Conservation (phyloP, 2,329 filamentous ascomycete species). For the Penicillium sp. region DNA sequence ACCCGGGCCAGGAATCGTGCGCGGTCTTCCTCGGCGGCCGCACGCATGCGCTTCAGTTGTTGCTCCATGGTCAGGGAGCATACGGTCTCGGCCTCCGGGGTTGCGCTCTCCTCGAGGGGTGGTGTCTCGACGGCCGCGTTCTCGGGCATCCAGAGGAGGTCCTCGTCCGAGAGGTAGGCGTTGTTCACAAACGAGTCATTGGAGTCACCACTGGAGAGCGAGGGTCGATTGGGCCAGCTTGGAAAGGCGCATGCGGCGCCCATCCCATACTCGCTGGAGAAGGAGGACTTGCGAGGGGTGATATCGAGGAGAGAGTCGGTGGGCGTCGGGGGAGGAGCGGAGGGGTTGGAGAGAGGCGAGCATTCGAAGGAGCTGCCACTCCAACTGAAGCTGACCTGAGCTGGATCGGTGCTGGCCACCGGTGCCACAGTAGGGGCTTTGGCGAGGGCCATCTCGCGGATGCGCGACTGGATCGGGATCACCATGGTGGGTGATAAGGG, state of each 20-base stretch:
- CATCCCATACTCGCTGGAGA: conserved; percentile 39
- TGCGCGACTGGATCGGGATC: conserved; percentile 25
- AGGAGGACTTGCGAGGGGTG: conserved; percentile 43
- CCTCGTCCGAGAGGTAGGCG: conserved; percentile 45
- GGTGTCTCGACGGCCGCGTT: conserved; percentile 25
- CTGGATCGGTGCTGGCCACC: conserved; percentile 23
- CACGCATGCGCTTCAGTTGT: conserved; percentile 39
- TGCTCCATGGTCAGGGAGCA: conserved; percentile 40
- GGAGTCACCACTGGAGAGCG: conserved; percentile 35
- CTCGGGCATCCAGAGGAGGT: conserved; percentile 38
- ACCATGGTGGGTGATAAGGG: conserved; percentile 10
- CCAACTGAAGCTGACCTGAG: conserved; percentile 23
- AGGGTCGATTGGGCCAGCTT: conserved; percentile 45
- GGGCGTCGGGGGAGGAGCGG: conserved; percentile 41
- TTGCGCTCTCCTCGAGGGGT: conserved; percentile 29
- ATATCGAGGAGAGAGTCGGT: conserved; percentile 42
- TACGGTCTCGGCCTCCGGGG: conserved; percentile 20
- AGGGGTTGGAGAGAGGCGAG: conserved; percentile 33
- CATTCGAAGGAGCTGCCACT: conserved; percentile 26
- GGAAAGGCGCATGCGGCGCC: conserved; percentile 45
- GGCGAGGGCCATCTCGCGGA: conserved; percentile 22
- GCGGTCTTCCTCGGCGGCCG: conserved; percentile 37
- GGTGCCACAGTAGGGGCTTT: conserved; percentile 19
- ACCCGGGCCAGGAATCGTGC: conserved; percentile 42
- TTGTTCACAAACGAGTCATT: conserved; percentile 34